These are phyloP conservation scores for Tagetes erecta DNA, from an alignment of 129 eudicot species.

Conservation along the genomic window DNA sequence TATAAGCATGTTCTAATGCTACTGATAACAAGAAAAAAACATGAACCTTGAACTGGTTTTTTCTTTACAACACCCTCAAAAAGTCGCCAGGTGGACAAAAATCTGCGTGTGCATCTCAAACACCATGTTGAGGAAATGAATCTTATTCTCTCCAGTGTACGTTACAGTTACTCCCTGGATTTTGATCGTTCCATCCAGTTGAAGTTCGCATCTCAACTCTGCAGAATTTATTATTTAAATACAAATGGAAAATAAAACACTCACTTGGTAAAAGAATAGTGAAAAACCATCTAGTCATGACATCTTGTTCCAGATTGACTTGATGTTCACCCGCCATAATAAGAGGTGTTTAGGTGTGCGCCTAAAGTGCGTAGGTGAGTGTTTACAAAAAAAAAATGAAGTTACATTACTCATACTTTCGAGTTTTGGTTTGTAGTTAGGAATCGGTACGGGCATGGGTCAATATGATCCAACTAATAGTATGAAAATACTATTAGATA, in stretches of 20 bases:
- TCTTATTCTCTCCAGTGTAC: constrained; percentile 46
- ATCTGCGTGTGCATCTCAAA: constrained; percentile 38
- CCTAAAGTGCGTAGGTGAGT: not conserved
- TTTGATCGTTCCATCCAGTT: constrained; percentile 43
- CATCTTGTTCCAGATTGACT: not conserved
- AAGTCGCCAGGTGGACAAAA: constrained; percentile 54
- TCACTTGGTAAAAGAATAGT: not conserved
- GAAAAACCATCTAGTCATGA: not conserved
- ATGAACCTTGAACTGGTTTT: constrained; percentile 22
- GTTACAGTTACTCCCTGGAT: constrained; percentile 54
- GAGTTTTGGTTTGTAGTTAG: not conserved
- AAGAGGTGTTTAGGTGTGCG: not conserved
- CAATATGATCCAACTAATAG: not conserved
- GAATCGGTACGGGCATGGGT: not conserved
- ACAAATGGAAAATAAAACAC: not conserved
- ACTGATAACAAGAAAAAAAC: not conserved
- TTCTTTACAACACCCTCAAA: constrained; percentile 70
- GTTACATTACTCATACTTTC: not conserved
- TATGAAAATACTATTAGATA: not conserved
- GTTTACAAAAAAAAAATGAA: too few species aligned
- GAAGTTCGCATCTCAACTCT: constrained; percentile 52
- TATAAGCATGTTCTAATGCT: constrained; percentile 14
- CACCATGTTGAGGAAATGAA: constrained; percentile 36
- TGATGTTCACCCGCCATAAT: not conserved
- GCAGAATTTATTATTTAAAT: constrained; percentile 17